Base-by-base conservation (phyloP, 768 basidiomycete species). In the Chalciporus sphaerocephalus region DNA sequence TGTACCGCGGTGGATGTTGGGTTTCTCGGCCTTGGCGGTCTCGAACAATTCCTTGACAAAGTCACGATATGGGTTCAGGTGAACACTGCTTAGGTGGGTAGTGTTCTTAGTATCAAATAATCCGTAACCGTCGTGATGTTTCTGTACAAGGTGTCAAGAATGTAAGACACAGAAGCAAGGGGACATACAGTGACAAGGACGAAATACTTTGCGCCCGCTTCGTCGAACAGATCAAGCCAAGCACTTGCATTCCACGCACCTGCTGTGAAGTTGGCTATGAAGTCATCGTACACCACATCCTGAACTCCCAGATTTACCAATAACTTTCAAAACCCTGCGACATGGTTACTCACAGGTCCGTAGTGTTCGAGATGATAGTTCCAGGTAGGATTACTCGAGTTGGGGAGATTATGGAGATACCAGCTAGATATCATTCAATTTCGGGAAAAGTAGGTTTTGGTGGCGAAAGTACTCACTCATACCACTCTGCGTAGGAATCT, bases 101-200 rank as follows among this genome's bases (percentile, higher is more conserved):
- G 78, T 76, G 41, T 78, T 68, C 39, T 67, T 68, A 3, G 81
- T 76, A 51, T 83, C 78, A 25, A 81, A 83, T 2, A 81, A 54
- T 1, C 67, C 67, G 46, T 74, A 81, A 1, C 81, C 81, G 44
- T 83, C 81, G 45, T 83, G 80, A 43, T 83, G 80, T 72, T 79
- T 82, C 73, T 77, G 53, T 11, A 20, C 15, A 22, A 9, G 12
- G 23, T 11, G 10, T 53, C 35, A 36, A 35, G 0, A 16, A 20
- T 40, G 22, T n/a, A 25, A 25, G 6, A 13, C 11, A 33, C 15
- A 46, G 11, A 27, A 43, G 9, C 10, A 38, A 38, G 35, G n/a
- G 12, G 2, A 62, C 71, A 6, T 16, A 73, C 77, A 13, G 79
- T 73, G 6, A 77, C 76, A 27, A 79, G 61, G 17, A 82, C 79